Evolutionary conservation across 176 grass and related monocot species (phyloP).

Genomic region (Oryza coarctata): DNA sequence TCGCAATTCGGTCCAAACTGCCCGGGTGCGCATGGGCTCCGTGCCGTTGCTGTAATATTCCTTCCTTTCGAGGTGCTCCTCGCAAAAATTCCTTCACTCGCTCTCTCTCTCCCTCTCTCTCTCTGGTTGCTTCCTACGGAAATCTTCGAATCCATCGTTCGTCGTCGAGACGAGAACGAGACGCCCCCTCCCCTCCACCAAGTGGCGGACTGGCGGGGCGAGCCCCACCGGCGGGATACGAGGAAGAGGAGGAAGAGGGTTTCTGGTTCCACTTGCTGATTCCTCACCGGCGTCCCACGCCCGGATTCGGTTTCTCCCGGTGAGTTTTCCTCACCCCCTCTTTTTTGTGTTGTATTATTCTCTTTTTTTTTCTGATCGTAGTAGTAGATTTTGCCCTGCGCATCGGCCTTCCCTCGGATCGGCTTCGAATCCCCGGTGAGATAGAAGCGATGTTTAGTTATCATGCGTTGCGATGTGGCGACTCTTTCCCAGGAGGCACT

Average conservation of each 20-base stretch:
- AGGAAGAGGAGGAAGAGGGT: neutral
- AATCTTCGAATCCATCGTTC: neutral
- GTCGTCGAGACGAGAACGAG: neutral
- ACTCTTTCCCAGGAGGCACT: neutral
- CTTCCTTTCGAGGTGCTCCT: neutral
- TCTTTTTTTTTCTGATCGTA: neutral
- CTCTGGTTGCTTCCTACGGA: neutral
- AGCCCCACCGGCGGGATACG: neutral
- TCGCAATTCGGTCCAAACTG: no score
- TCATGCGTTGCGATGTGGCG: neutral
- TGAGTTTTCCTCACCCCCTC: slow-evolving; percentile 14
- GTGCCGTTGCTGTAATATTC: neutral
- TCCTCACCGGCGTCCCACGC: neutral
- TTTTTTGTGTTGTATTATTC: neutral
- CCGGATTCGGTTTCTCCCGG: slow-evolving; percentile 6
- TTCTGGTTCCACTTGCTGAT: neutral
- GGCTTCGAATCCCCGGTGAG: neutral
- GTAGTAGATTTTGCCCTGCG: neutral
- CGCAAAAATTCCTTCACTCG: neutral
- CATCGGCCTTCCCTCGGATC: neutral
- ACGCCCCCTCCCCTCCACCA: no score
- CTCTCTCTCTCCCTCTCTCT: neutral
- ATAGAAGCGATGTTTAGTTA: neutral
- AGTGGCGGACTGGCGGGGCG: no score
- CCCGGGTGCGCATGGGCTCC: no score